Evolutionary conservation across 1,139 yeast species (phyloP).

Genomic region (Diutina rugosa): DNA sequence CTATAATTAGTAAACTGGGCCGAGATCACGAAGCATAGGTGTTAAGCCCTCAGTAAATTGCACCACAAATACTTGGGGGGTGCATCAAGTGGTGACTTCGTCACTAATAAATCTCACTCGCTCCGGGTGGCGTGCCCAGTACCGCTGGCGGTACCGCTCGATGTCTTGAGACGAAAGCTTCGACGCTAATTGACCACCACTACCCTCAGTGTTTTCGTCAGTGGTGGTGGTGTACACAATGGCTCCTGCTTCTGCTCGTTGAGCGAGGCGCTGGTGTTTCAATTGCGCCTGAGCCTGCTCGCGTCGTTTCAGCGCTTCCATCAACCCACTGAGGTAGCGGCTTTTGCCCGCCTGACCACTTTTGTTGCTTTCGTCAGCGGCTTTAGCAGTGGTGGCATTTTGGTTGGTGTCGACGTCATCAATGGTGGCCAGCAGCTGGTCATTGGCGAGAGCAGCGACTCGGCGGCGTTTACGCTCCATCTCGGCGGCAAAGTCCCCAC

Average conservation of each 20-base stretch:
- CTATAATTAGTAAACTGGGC: not conserved
- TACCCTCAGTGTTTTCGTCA: not conserved
- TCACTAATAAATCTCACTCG: not conserved
- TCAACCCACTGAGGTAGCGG: not conserved
- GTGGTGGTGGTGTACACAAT: not conserved
- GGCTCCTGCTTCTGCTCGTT: not conserved
- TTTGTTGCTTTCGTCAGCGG: not conserved
- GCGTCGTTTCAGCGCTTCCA: conserved; percentile 4
- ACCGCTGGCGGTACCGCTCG: not conserved
- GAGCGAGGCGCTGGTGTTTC: conserved; percentile 3
- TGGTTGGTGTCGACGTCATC: not conserved
- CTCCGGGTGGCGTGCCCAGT: not conserved
- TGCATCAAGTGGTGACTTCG: not conserved
- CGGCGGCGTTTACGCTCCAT: not conserved
- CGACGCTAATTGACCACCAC: not conserved
- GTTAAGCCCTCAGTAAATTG: too few species aligned
- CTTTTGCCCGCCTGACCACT: not conserved
- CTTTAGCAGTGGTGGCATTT: not conserved
- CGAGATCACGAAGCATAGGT: not conserved
- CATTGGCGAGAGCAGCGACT: conserved; percentile 3
- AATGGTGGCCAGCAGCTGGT: not conserved
- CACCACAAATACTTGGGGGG: too few species aligned
- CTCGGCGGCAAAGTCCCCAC: not conserved
- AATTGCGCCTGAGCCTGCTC: conserved; percentile 4
- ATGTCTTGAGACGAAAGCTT: not conserved